Evolutionary conservation across 164 flowering plant species (phyloP).

Genomic region (Taxillus chinensis): DNA sequence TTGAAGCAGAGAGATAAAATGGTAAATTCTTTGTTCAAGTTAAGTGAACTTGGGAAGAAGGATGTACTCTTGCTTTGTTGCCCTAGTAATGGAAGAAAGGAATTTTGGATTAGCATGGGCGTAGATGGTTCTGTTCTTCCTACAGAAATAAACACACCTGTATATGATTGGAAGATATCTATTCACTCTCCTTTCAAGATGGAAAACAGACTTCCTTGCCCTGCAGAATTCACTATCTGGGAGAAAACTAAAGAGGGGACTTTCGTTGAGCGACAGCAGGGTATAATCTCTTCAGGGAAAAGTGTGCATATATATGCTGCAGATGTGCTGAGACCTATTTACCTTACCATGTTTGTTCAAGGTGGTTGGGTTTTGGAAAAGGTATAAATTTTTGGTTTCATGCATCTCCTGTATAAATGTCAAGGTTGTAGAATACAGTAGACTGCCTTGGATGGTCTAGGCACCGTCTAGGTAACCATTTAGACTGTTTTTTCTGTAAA

Average conservation of each 20-base stretch:
- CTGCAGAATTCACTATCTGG: conserved; percentile 78
- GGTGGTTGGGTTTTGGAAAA: conserved; percentile 93
- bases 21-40: conserved; percentile 32
- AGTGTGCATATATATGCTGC: conserved; percentile 72
- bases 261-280: conserved; percentile 50
- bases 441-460: too few relatives aligned
- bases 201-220: conserved; percentile 92
- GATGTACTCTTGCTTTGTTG: conserved; percentile 63
- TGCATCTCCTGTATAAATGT: too few relatives aligned
- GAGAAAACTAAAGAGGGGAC: conserved; percentile 67
- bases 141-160: conserved; percentile 80
- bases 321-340: conserved; percentile 64
- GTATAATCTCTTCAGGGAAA: conserved; percentile 55
- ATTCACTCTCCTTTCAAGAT: conserved; percentile 75
- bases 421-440: too few relatives aligned
- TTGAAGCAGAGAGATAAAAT: conserved; percentile 31
- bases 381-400: conserved; percentile 29
- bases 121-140: conserved; percentile 89
- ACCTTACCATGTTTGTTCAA: conserved; percentile 59
- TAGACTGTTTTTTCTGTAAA: too few relatives aligned
- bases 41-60: conserved; percentile 84
- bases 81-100: conserved; percentile 31
- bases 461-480: too few relatives aligned
- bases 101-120: conserved; percentile 75
- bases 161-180: conserved; percentile 96